phyloP scores from a whole-genome alignment of 2,329 filamentous ascomycete genomes.

The Alternaria gansuensis region DNA sequence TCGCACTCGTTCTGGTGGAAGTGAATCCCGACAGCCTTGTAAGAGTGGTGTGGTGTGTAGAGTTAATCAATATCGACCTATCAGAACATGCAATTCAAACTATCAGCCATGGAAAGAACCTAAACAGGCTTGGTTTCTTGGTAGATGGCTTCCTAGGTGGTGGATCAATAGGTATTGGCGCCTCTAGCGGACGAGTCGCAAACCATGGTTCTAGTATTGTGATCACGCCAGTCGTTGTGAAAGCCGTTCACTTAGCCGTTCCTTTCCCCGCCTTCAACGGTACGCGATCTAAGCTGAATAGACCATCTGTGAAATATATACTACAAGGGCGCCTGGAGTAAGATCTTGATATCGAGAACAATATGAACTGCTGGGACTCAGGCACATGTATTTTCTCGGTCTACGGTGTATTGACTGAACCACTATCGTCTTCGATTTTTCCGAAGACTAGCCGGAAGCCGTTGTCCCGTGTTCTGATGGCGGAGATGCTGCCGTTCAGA shows the following conservation, averaged over 20 bases:
- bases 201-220: neutral
- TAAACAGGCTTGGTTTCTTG: conserved; percentile 9
- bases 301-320: neutral
- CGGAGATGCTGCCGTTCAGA: conserved; percentile 26
- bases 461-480: conserved; percentile 15
- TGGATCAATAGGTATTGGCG: conserved; percentile 21
- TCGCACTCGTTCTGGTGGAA: conserved; percentile 15
- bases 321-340: neutral
- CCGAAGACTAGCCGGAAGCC: conserved; percentile 21
- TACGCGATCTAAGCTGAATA: neutral
- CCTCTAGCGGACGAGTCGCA: conserved; percentile 17
- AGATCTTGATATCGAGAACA: conserved; percentile 2
- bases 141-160: conserved; percentile 11
- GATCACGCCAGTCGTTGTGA: neutral
- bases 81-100: conserved; percentile 5
- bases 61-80: conserved; percentile 14
- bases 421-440: neutral
- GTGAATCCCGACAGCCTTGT: conserved; percentile 12
- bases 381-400: conserved; percentile 2
- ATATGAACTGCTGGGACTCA: neutral
- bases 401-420: conserved; percentile 9
- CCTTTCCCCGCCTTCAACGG: neutral
- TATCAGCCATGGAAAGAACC: conserved; percentile 22
- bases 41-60: conserved; percentile 3
- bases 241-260: neutral